A percentile compares a stretch with the other conserved stretches of the same genome.
phyloP scores from a whole-genome alignment of 257 asterid genomes.

The Gentiana dahurica region DNA sequence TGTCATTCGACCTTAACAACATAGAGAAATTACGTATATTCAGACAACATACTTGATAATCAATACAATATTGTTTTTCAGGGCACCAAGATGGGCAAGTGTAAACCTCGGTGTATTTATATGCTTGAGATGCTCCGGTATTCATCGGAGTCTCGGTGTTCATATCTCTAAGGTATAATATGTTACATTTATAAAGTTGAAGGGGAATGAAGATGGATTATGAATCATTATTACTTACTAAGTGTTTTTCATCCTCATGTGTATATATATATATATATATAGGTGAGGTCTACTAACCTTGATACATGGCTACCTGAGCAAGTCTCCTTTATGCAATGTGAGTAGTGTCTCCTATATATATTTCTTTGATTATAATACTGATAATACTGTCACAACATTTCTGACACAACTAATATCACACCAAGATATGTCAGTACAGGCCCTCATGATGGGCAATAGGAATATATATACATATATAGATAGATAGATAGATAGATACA shows the following conservation, averaged over 20 bases:
- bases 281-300: slow-evolving; percentile 93
- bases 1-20: too few species aligned
- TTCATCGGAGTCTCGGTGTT: slow-evolving; percentile 89
- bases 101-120: slow-evolving; percentile 84
- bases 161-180: slow-evolving; percentile 76
- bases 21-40: not conserved
- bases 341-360: slow-evolving; percentile 1
- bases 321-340: slow-evolving; percentile 77
- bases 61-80: slow-evolving; percentile 9
- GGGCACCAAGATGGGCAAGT: slow-evolving; percentile 98
- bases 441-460: too few species aligned
- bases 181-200: too few species aligned
- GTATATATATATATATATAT: slow-evolving; percentile 1
- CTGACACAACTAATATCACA: too few species aligned
- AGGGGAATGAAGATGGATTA: too few species aligned
- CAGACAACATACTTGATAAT: not conserved
- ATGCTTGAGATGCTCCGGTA: slow-evolving; percentile 89
- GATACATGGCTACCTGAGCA: slow-evolving; percentile 98
- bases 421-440: too few species aligned
- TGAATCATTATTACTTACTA: too few species aligned
- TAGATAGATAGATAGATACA: too few species aligned
- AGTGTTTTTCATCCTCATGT: too few species aligned
- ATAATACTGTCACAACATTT: not conserved
- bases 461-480: too few species aligned
- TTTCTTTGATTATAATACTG: too few species aligned